phyloP scores from a whole-genome alignment of 202 grass and related monocot genomes.

The Alloteropsis angusta region DNA sequence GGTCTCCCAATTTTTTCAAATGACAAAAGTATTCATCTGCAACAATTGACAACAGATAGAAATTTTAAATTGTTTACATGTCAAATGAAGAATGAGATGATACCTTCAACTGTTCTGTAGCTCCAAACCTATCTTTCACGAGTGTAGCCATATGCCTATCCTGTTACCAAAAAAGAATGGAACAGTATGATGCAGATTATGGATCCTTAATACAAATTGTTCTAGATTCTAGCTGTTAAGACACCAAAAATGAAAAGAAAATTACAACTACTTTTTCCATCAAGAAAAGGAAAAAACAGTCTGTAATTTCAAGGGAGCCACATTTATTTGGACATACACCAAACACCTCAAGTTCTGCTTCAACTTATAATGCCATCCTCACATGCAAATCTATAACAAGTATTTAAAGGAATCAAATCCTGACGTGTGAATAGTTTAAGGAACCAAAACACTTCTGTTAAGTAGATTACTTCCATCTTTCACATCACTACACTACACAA shows the following conservation, averaged over 20 bases:
- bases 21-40: background rate
- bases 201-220: background rate
- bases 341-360: background rate
- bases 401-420: background rate
- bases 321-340: background rate
- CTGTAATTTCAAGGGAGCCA: background rate
- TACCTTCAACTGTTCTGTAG: slow-evolving; percentile 67
- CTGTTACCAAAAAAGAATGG: slow-evolving; percentile 27
- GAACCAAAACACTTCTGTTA: background rate
- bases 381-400: background rate
- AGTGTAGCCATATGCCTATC: slow-evolving; percentile 77
- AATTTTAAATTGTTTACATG: background rate
- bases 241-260: background rate
- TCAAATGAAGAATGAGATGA: background rate
- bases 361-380: background rate
- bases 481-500: background rate
- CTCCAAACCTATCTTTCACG: slow-evolving; percentile 76
- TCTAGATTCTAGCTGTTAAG: background rate
- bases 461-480: background rate
- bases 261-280: background rate
- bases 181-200: slow-evolving; percentile 13
- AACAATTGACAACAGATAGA: background rate
- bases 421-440: background rate
- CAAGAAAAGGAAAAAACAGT: background rate
- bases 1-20: background rate